Conservation (phyloP, 2,329 filamentous ascomycete species). For the Colletotrichum lupini region DNA sequence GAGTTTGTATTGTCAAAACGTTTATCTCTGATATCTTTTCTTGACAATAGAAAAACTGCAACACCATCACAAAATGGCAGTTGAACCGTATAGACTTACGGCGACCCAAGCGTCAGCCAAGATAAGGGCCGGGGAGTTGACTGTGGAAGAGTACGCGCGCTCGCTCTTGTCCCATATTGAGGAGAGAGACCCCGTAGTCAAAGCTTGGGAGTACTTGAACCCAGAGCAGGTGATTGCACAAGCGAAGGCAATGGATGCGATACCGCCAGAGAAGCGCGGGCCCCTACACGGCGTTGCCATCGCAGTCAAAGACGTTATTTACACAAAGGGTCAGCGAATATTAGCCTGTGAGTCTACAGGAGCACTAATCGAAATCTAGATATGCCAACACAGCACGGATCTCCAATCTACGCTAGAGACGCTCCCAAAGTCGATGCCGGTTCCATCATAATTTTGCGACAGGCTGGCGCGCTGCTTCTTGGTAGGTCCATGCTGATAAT, state of each 20-base stretch:
- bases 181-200: slow-evolving; percentile 54
- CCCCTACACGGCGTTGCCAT: slow-evolving; percentile 68
- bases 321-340: slow-evolving; percentile 57
- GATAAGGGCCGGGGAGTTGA: slow-evolving; percentile 53
- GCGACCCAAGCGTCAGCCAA: slow-evolving; percentile 53
- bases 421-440: slow-evolving; percentile 62
- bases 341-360: neutral
- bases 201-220: slow-evolving; percentile 63
- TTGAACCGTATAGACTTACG: slow-evolving; percentile 42
- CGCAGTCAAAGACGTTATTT: slow-evolving; percentile 71
- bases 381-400: slow-evolving; percentile 68
- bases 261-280: slow-evolving; percentile 60
- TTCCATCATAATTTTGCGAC: slow-evolving; percentile 61
- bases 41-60: too few relatives aligned
- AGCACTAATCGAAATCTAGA: slow-evolving; percentile 45
- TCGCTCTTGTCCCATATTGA: slow-evolving; percentile 59
- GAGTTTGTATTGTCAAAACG: neutral
- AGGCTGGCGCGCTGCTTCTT: slow-evolving; percentile 68
- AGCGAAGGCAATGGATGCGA: slow-evolving; percentile 60
- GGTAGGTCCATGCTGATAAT: slow-evolving; percentile 37
- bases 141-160: slow-evolving; percentile 59
- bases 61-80: neutral
- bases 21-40: too few relatives aligned
- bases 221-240: slow-evolving; percentile 58
- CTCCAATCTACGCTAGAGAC: slow-evolving; percentile 61